A percentile compares a stretch with the other conserved stretches of the same genome.
Conservation (phyloP, 495 filamentous ascomycete species). For the Tuber melanosporum region DNA sequence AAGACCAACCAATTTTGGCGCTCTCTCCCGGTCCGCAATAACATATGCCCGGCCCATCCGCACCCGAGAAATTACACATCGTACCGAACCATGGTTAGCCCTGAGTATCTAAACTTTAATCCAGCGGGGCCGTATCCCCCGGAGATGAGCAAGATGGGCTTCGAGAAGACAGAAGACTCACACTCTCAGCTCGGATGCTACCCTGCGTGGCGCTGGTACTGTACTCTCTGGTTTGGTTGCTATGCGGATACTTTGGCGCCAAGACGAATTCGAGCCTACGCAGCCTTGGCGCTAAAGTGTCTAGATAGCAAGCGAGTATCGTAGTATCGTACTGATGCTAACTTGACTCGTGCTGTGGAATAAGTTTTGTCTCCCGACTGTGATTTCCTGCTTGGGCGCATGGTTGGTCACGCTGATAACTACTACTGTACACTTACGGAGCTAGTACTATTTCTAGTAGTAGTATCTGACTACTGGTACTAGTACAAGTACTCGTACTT, state of each 20-base stretch:
- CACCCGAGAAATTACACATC: not conserved
- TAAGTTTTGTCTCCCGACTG: not conserved
- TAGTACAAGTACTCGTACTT: not conserved
- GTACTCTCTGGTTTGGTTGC: too few species aligned
- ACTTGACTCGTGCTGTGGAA: too few species aligned
- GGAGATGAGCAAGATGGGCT: not conserved
- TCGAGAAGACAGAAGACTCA: not conserved
- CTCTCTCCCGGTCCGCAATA: not conserved
- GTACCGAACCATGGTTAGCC: not conserved
- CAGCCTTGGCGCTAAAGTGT: too few species aligned
- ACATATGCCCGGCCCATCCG: not conserved
- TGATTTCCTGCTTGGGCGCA: not conserved
- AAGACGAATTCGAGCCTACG: too few species aligned
- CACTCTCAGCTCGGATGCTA: not conserved
- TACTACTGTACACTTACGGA: too few species aligned
- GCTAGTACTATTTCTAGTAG: not conserved
- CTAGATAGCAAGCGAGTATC: too few species aligned
- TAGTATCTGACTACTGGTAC: not conserved
- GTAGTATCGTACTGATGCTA: too few species aligned
- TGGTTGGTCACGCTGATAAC: not conserved
- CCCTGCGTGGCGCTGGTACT: not conserved
- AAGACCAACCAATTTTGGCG: not conserved
- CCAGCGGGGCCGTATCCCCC: not conserved
- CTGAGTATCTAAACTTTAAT: not conserved
- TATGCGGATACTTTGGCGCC: too few species aligned